Evolutionary conservation across 2,329 filamentous ascomycete species (phyloP), one percentile per base, ranked within the genome.

Genomic region (Pseudogymnoascus sp.): DNA sequence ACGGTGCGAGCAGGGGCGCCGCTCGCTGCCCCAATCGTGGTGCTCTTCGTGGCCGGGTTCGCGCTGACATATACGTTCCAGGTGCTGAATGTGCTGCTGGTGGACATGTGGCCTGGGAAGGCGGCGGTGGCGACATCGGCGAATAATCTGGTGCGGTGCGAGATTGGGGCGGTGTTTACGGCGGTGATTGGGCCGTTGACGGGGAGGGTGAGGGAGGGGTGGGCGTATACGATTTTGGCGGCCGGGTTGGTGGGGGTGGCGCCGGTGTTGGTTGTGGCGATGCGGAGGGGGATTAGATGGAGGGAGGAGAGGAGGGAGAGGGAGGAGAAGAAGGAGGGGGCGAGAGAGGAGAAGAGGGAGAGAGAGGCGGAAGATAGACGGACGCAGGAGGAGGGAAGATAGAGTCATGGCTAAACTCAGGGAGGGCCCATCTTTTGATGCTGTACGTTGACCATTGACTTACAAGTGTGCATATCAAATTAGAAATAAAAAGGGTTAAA

Each of bases 21-120:
- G 19, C 69, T 83, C 1, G 80, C 80, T 0, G 81, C 77, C 1
- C 77, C 75, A 0, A 76, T 78, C 59, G 72, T 83, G 2, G 65
- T 83, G 11, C 75, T 80, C 35, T 77, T 80, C 39, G 36, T 82
- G 0, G 67, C 79, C 25, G 81, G 81, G 2, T 70, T 79, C 5
- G 76, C 78, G 5, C 76, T 83, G 62, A 82, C 82, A 4, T 82
- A 82, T 0, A 80, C 80, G 38, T 84, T 80, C 69, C 84, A 83
- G 63, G 75, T 79, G 2, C 73, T 78, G 36, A 83, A 76, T 60
- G 77, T 80, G 0, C 70, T 87, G 52, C 74, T 86, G 2, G 76
- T 85, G 3, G 84, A 87, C 65, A 75, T 86, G 6, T 79, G 83
- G 62, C 82, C 81, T 0, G 75, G 75, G 0, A 76, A 75, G 16